These are phyloP conservation scores for Cladosporium sp. DNA, from an alignment of 2,329 filamentous ascomycete genomes.

Conservation along the genomic window DNA sequence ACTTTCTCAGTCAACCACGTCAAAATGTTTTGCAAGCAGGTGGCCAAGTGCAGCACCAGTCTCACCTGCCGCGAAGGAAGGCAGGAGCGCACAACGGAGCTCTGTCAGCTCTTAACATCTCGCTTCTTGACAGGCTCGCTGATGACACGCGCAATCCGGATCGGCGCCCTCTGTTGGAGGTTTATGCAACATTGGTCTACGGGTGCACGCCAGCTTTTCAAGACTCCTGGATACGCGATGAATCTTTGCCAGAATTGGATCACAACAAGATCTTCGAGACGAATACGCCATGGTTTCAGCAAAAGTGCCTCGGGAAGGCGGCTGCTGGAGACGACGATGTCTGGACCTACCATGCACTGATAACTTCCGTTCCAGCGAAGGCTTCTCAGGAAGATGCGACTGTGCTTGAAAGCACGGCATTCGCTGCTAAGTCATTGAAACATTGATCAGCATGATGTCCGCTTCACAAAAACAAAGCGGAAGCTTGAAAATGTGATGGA, in stretches of 20 bases:
- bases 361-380: background rate
- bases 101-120: slow-evolving; percentile 15
- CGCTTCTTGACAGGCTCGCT: slow-evolving; percentile 11
- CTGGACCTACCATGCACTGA: background rate
- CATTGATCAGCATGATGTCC: background rate
- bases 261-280: slow-evolving; percentile 2
- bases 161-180: slow-evolving; percentile 14
- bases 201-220: slow-evolving; percentile 18
- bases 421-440: slow-evolving; percentile 9
- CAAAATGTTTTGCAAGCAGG: slow-evolving; percentile 15
- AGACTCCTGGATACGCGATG: slow-evolving; percentile 5
- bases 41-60: slow-evolving; percentile 14
- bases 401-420: slow-evolving; percentile 7
- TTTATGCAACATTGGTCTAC: slow-evolving; percentile 15
- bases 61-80: slow-evolving; percentile 5
- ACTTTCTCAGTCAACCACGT: slow-evolving; percentile 21
- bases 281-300: slow-evolving; percentile 7
- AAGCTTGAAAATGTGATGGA: background rate
- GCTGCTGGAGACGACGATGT: background rate
- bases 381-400: background rate
- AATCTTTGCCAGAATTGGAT: slow-evolving; percentile 1
- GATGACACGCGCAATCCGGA: slow-evolving; percentile 15
- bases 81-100: slow-evolving; percentile 15
- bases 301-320: slow-evolving; percentile 7
- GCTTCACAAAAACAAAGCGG: background rate